Evolutionary conservation across 768 basidiomycete genomes (phyloP), one percentile per base, ranked within the genome.

Genomic region (Boletellus sp.): DNA sequence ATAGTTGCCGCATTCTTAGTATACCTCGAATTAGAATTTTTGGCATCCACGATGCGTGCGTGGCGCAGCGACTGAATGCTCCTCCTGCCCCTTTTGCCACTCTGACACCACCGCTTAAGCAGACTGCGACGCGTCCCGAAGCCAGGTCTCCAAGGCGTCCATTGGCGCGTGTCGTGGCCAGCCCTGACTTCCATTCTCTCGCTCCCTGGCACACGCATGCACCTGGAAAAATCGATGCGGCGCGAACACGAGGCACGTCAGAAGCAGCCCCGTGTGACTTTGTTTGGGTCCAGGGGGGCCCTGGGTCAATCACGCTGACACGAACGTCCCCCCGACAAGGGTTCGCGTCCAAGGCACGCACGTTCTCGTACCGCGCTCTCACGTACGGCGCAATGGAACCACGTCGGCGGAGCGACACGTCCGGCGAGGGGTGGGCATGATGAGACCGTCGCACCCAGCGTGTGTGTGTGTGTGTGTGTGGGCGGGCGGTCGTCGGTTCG

Each of bases 1-100:
- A 61, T 68, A 58, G 55, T 60, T 63, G 50, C 16, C 46, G 49
- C 59, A 63, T 56, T 48, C 11, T 63, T 60, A 67, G 65, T 66
- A 66, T 66, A 68, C 66, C 67, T 65, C 55, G 64, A 67, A 66
- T 47, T 68, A 68, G 64, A 65, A 61, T 58, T 68, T 65, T 64
- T 68, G 64, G 49, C 51, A 51, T 47, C 26, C 38, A 13, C 45
- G 28, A n/a, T 28, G 13, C 16, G 4, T 47, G 41, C 4, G 45
- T 19, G 47, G 26, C 34, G 42, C 37, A 28, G 11, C 26, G 6
- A 8, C 10, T 28, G 26, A 26, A 50, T 45, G 46, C 48, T 45
- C 9, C 8, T 15, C 40, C 33, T 24, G 26, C 34, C 43, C 43
- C 45, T 41, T 53, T 49, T 28, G 62, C 61, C 61, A 62, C 61